Percentiles rank a stretch among this genome's conserved stretches.
Evolutionary conservation across 2,329 filamentous ascomycete species (phyloP).

Genomic region (Aspergillus viridinutans): DNA sequence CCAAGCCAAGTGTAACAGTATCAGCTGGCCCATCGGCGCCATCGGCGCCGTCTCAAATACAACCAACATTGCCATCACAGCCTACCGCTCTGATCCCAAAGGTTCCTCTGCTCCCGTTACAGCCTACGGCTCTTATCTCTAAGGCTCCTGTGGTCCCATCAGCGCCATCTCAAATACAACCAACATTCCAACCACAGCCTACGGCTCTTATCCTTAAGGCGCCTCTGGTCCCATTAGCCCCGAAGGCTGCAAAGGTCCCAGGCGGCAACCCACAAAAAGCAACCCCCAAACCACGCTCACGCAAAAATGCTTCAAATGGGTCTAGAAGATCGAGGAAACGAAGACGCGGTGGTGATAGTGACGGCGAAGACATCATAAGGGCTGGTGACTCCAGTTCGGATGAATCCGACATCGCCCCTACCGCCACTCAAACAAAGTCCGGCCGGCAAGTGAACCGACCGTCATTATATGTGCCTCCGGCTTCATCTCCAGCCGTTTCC

Average conservation of each 20-base stretch:
- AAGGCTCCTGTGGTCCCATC: neutral
- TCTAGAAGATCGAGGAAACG: slow-evolving; percentile 19
- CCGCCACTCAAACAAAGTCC: slow-evolving; percentile 68
- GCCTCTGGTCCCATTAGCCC: neutral
- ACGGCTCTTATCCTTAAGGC: neutral
- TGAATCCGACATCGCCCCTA: slow-evolving; percentile 47
- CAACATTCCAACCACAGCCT: neutral
- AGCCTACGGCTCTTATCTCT: no score
- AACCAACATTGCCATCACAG: neutral
- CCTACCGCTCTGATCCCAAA: neutral
- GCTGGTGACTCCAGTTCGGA: slow-evolving; percentile 36
- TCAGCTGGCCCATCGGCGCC: neutral
- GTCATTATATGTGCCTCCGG: slow-evolving; percentile 56
- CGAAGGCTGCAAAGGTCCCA: slow-evolving; percentile 4
- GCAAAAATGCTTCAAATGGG: slow-evolving; percentile 11
- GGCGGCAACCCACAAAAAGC: slow-evolving; percentile 10
- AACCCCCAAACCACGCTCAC: slow-evolving; percentile 11
- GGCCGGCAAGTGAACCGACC: slow-evolving; percentile 65
- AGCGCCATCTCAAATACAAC: neutral
- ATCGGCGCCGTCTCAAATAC: neutral
- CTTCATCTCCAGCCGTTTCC: slow-evolving; percentile 27
- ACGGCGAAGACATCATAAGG: slow-evolving; percentile 30
- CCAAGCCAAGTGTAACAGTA: slow-evolving; percentile 7
- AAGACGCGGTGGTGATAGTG: slow-evolving; percentile 23
- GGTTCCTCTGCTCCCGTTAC: neutral